These are phyloP conservation scores for Piloderma croceum DNA, from an alignment of 768 basidiomycete species.

Conservation along the genomic window DNA sequence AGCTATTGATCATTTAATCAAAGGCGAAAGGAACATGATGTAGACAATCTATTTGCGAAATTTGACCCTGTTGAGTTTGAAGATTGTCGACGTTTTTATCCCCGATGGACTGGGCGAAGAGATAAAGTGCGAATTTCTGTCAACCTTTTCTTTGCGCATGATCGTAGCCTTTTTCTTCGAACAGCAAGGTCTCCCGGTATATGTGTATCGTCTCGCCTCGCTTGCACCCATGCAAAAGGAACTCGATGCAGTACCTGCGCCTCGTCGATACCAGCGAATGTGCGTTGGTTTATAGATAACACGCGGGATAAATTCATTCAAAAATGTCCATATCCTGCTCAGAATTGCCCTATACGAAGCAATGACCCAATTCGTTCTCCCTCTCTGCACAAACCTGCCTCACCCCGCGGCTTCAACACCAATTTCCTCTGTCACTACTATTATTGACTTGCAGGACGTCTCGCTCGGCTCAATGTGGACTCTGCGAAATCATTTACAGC, in stretches of 20 bases:
- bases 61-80: constrained; percentile 60
- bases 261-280: constrained; percentile 67
- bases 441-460: constrained; percentile 66
- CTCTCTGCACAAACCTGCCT: constrained; percentile 57
- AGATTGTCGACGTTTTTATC: constrained; percentile 58
- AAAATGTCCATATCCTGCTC: not conserved
- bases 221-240: constrained; percentile 55
- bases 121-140: constrained; percentile 49
- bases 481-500: constrained; percentile 65
- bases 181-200: constrained; percentile 65
- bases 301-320: not conserved
- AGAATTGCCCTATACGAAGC: constrained; percentile 64
- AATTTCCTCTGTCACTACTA: constrained; percentile 55
- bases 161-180: not conserved
- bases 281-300: too few species aligned
- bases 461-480: constrained; percentile 64
- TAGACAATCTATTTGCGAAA: constrained; percentile 56
- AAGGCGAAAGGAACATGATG: constrained; percentile 51
- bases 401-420: constrained; percentile 47
- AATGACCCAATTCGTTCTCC: constrained; percentile 60
- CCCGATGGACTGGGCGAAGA: constrained; percentile 74
- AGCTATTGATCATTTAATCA: too few species aligned
- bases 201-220: constrained; percentile 70
- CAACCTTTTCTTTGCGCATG: not conserved
- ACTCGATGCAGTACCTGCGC: constrained; percentile 45